Evolutionary conservation across 352 stramenopile genomes (phyloP).

Genomic region (Pythium plurisporium): DNA sequence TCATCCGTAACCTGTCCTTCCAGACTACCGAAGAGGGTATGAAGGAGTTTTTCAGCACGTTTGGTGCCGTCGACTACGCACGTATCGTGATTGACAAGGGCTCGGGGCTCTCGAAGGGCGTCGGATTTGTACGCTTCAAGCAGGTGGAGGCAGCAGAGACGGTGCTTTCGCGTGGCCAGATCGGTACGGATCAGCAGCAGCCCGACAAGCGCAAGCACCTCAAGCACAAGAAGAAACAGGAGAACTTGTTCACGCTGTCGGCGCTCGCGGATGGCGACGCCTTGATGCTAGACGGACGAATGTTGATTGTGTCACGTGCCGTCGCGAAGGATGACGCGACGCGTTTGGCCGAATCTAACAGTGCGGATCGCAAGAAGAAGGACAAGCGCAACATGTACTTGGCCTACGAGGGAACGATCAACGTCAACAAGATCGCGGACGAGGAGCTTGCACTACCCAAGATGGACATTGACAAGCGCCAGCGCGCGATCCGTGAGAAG

Average conservation of each 20-base stretch:
- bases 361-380: slow-evolving; percentile 54
- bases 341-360: slow-evolving; percentile 51
- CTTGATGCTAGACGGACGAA: slow-evolving; percentile 68
- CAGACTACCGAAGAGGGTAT: slow-evolving; percentile 70
- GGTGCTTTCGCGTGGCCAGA: slow-evolving; percentile 51
- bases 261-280: slow-evolving; percentile 65
- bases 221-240: slow-evolving; percentile 53
- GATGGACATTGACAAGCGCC: slow-evolving; percentile 93
- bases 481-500: slow-evolving; percentile 91
- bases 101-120: slow-evolving; percentile 77
- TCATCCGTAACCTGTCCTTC: slow-evolving; percentile 84
- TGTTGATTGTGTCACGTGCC: slow-evolving; percentile 68
- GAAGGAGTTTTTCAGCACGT: slow-evolving; percentile 66
- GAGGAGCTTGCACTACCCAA: slow-evolving; percentile 82
- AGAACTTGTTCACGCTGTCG: slow-evolving; percentile 59
- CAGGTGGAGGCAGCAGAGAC: slow-evolving; percentile 43
- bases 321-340: slow-evolving; percentile 71
- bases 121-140: slow-evolving; percentile 82
- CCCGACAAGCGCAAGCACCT: slow-evolving; percentile 50
- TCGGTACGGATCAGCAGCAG: slow-evolving; percentile 29
- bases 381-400: slow-evolving; percentile 97
- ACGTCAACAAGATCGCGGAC: slow-evolving; percentile 88
- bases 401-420: slow-evolving; percentile 93
- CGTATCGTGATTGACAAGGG: slow-evolving; percentile 75
- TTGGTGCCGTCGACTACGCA: slow-evolving; percentile 75